Base-by-base conservation (phyloP, 1,139 yeast species). In the Zygoascus sp. region DNA sequence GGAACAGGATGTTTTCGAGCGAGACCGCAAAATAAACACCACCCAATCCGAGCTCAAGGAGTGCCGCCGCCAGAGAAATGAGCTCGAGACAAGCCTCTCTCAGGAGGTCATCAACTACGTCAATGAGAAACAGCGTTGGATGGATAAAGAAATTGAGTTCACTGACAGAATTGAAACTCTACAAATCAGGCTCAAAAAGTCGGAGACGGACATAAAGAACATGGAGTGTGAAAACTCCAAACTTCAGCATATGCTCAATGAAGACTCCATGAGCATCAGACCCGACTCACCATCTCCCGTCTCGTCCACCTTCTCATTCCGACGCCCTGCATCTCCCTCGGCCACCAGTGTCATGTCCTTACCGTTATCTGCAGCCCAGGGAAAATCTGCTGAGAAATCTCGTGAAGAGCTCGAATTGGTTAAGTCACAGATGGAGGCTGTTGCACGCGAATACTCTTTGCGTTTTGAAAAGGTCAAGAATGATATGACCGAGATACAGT, bases 121-220 rank as follows among this genome's bases (percentile, higher is more conserved):
- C 38, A 64, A 66, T 45, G 62, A 61, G 44, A 67, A 66, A 48
- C 58, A 60, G 35, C 55, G 50, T 36, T 65, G 66, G 64, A 53
- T 64, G 19, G 65, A 63, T 45, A 60, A 58, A 46, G 64, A 63
- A 32, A 55, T 57, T 11, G 53, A 52, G 9, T 56, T 56, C 40
- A 59, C 23, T 5, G 42, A 46, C 9, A 30, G 20, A 7, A 32
- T 41, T 2, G 36, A 30, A 2, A 15, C 13, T 10, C 38, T 46
- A 11, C 35, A 43, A 19, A 20, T 15, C 27, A 17, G 27, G 16
- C 42, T 23, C 16, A 25, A 27, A 19, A 22, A 42, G 16, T 9
- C 20, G 22, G 34, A 35, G 13, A 21, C 32, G 5, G 38, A 23
- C 6, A 17, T 17, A 6, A n/a, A 5, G 3, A n/a, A 11, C n/a